Conservation (phyloP, 2,329 filamentous ascomycete species). For the Fusarium sp. region DNA sequence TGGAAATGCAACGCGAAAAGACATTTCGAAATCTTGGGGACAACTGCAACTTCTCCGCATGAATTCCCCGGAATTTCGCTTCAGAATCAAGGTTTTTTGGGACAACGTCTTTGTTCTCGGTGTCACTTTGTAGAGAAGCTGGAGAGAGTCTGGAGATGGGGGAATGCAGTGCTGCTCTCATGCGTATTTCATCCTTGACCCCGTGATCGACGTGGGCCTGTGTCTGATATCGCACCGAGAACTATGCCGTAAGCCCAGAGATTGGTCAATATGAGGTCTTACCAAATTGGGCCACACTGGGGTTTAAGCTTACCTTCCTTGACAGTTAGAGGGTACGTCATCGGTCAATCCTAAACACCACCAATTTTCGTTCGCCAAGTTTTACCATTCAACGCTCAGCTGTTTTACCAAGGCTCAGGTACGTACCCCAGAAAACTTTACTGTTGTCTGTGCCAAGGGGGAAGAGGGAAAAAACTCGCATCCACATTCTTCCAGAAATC, state of each 20-base stretch:
- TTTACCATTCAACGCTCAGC: constrained; percentile 3
- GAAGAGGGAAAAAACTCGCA: constrained; percentile 1
- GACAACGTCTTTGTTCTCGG: constrained; percentile 5
- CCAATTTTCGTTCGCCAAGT: constrained; percentile 6
- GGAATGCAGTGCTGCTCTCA: not conserved
- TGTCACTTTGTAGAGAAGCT: not conserved
- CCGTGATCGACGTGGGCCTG: constrained; percentile 28
- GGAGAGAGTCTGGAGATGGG: not conserved
- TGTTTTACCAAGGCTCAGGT: not conserved
- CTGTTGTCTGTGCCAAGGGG: constrained; percentile 11
- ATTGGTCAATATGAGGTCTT: not conserved
- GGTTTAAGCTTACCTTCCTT: constrained; percentile 46
- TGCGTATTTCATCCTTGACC: constrained; percentile 11
- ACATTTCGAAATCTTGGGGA: not conserved
- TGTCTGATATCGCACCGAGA: constrained; percentile 37
- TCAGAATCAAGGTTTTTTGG: constrained; percentile 24
- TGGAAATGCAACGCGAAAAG: not conserved
- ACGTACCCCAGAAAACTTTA: constrained; percentile 27
- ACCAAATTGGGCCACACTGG: constrained; percentile 19
- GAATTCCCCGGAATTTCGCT: constrained; percentile 26
- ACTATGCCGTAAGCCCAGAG: constrained; percentile 35
- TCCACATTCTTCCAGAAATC: constrained; percentile 35
- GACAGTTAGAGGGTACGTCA: constrained; percentile 38
- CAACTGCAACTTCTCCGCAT: constrained; percentile 7
- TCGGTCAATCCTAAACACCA: constrained; percentile 18